Evolutionary conservation across 225 moss, liverwort and hornwort species (phyloP).

Genomic region (Pseudisothecium myosuroides): DNA sequence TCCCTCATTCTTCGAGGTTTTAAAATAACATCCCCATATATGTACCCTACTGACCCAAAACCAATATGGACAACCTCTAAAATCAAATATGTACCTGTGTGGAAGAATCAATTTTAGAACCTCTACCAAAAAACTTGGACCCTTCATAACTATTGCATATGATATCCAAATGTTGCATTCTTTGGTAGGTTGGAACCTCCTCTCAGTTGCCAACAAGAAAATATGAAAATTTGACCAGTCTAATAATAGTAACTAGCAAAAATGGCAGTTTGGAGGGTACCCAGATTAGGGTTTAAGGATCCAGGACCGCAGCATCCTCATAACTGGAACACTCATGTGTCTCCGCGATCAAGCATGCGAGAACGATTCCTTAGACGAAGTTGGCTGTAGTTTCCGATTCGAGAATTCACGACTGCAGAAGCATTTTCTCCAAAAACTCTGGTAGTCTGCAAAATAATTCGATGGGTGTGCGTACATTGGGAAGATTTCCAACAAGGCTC

Average conservation of each 20-base stretch:
- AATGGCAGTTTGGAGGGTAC: background rate
- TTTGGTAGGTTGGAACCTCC: background rate
- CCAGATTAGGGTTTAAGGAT: background rate
- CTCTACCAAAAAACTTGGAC: background rate
- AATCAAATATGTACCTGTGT: background rate
- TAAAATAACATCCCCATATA: accelerated
- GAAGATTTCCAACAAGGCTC: background rate
- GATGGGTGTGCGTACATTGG: background rate
- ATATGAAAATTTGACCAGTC: background rate
- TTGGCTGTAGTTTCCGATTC: background rate
- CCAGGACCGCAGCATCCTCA: background rate
- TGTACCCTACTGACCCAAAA: too few species aligned
- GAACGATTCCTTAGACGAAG: background rate
- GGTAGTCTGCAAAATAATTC: background rate
- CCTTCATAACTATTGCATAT: background rate
- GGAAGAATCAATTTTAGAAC: background rate
- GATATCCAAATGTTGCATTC: accelerated
- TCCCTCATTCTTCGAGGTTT: background rate
- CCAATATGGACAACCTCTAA: background rate
- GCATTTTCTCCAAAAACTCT: background rate
- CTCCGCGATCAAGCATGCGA: background rate
- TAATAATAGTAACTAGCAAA: background rate
- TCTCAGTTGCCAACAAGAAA: background rate
- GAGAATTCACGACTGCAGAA: too few species aligned
- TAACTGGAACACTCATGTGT: background rate